Percentiles rank a stretch among this genome's conserved stretches.
Evolutionary conservation across 1,284 basidiomycete genomes (phyloP).

Genomic region (Dichomitus squalens): DNA sequence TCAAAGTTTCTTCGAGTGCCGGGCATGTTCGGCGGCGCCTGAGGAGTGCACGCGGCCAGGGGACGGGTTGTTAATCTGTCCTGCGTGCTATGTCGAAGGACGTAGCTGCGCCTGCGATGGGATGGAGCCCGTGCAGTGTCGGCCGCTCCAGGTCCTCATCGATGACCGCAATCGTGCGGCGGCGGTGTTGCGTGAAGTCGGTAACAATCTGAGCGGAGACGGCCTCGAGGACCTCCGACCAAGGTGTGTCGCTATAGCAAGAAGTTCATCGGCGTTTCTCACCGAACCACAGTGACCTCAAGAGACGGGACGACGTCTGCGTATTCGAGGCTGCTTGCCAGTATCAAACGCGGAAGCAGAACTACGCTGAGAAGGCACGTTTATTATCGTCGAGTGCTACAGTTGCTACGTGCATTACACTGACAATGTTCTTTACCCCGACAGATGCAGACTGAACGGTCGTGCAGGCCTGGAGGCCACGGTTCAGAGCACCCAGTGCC

Average conservation of each 20-base stretch:
- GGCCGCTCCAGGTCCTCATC: constrained; percentile 43
- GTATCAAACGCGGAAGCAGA: constrained; percentile 6
- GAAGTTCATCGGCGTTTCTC: background rate
- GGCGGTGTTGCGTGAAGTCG: constrained; percentile 26
- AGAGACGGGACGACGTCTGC: constrained; percentile 5
- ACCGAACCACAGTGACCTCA: background rate
- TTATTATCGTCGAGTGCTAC: too few species aligned
- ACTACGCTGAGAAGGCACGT: background rate
- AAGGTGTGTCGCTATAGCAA: background rate
- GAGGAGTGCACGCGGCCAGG: constrained; percentile 27
- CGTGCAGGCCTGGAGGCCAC: too few species aligned
- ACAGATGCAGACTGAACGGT: too few species aligned
- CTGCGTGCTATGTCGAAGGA: constrained; percentile 75
- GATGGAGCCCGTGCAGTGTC: constrained; percentile 63
- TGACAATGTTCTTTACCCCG: too few species aligned
- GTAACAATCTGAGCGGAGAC: background rate
- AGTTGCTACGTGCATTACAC: too few species aligned
- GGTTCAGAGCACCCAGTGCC: background rate
- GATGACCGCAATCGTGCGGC: constrained; percentile 43
- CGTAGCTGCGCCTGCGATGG: constrained; percentile 59
- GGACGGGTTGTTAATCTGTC: constrained; percentile 58
- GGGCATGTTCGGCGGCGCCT: constrained; percentile 37
- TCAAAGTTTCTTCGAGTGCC: constrained; percentile 75
- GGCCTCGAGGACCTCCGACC: background rate
- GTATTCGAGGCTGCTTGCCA: constrained; percentile 39